phyloP scores from a whole-genome alignment of 202 grass and related monocot genomes.

The Bolboschoenoplectus hybrid region DNA sequence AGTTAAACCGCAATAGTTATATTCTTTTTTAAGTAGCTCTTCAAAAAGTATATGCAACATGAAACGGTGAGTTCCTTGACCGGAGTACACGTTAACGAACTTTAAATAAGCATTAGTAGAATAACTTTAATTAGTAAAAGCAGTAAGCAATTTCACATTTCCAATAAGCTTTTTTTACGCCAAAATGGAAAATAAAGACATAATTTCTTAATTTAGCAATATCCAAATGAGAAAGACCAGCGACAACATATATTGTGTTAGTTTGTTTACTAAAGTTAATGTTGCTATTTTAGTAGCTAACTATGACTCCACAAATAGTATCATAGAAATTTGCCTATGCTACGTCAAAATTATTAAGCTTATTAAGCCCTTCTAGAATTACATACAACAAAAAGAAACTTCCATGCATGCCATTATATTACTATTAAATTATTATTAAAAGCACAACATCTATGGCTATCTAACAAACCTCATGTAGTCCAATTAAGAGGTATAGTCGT shows the following conservation, averaged over 20 bases:
- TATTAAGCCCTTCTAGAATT: neutral
- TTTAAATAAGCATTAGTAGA: neutral
- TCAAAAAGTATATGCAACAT: slow-evolving; percentile 41
- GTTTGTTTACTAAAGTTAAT: neutral
- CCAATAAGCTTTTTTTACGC: neutral
- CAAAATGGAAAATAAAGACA: slow-evolving; percentile 26
- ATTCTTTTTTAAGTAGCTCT: slow-evolving; percentile 7
- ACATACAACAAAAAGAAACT: neutral
- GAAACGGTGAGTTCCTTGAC: neutral
- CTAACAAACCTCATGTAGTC: neutral
- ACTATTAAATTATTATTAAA: slow-evolving; percentile 12
- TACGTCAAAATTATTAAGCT: neutral
- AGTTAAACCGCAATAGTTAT: neutral
- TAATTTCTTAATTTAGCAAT: slow-evolving; percentile 13
- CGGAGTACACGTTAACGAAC: neutral
- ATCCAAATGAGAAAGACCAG: neutral
- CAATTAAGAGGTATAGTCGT: neutral
- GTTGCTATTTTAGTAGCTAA: neutral
- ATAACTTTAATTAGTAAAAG: slow-evolving; percentile 29
- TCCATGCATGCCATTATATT: neutral
- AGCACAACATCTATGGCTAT: neutral
- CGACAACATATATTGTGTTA: neutral
- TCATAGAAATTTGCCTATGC: neutral
- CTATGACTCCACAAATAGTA: neutral
- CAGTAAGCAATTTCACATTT: neutral